These are phyloP conservation scores for Lachnellula cervina DNA, from an alignment of 2,329 filamentous ascomycete genomes.

Conservation along the genomic window DNA sequence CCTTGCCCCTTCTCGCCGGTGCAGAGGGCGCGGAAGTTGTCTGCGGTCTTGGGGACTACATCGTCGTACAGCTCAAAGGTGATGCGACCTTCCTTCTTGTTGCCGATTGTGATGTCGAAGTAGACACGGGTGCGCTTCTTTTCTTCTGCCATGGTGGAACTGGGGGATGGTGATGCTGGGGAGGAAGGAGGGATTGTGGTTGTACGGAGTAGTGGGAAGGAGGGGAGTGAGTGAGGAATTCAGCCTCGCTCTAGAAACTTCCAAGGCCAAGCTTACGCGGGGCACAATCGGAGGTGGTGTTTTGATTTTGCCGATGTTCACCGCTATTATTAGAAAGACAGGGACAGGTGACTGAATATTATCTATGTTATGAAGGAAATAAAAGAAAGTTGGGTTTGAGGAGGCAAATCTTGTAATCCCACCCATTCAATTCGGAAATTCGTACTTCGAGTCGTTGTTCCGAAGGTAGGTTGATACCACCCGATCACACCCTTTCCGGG, in stretches of 20 bases:
- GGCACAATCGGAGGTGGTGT: no score
- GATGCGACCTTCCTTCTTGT: conserved; percentile 68
- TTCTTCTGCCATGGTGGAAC: conserved; percentile 31
- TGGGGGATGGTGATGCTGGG: not conserved
- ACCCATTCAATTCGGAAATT: no score
- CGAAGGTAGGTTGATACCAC: no score
- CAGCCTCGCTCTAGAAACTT: conserved; percentile 10
- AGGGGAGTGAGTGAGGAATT: conserved; percentile 2
- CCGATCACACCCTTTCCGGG: no score
- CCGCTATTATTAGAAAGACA: no score
- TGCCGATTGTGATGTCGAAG: conserved; percentile 86
- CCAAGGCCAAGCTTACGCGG: not conserved
- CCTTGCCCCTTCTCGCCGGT: conserved; percentile 89
- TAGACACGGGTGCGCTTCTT: conserved; percentile 63
- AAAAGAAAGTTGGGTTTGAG: no score
- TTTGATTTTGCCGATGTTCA: no score
- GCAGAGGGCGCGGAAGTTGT: conserved; percentile 93
- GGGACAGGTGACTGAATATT: no score
- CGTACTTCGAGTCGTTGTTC: no score
- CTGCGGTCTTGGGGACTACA: conserved; percentile 87
- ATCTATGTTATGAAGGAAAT: no score
- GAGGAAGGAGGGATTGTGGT: not conserved
- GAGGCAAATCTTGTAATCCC: no score
- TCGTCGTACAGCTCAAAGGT: conserved; percentile 75
- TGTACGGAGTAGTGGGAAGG: not conserved